Conservation (phyloP, 768 basidiomycete genomes). For the Russula earlei region DNA sequence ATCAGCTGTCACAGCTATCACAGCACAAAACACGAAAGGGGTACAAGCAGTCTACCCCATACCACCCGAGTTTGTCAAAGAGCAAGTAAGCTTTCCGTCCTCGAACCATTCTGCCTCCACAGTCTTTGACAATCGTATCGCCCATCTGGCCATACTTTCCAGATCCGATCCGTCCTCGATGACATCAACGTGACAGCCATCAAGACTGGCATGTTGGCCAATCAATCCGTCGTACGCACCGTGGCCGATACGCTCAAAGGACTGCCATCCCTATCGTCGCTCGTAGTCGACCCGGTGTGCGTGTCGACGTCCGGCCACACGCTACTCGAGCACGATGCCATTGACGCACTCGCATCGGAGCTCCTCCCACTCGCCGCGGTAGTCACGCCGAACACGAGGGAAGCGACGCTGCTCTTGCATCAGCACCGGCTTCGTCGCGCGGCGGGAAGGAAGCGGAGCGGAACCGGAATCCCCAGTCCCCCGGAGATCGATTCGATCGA, state of each 20-base stretch:
- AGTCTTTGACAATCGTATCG: not conserved
- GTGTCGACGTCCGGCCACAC: conserved; percentile 85
- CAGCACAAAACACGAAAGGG: conserved; percentile 82
- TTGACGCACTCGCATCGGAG: conserved; percentile 47
- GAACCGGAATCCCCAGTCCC: not conserved
- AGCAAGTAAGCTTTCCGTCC: conserved; percentile 50
- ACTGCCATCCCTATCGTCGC: conserved; percentile 30
- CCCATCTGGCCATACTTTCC: no score
- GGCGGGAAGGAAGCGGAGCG: not conserved
- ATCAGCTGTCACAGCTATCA: conserved; percentile 76
- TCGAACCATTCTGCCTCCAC: not conserved
- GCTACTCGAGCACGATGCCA: conserved; percentile 57
- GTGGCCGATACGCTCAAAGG: conserved; percentile 45
- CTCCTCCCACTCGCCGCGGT: conserved; percentile 63
- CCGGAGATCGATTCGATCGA: conserved; percentile 39
- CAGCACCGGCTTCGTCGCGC: conserved; percentile 13
- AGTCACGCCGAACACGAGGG: conserved; percentile 79
- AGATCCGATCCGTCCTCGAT: conserved; percentile 62
- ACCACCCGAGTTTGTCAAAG: conserved; percentile 58
- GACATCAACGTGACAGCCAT: conserved; percentile 67
- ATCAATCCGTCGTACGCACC: conserved; percentile 41
- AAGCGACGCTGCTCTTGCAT: conserved; percentile 62
- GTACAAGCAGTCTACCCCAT: conserved; percentile 65
- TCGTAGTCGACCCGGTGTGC: conserved; percentile 85
- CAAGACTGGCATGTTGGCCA: conserved; percentile 87